These are phyloP conservation scores for Trypanosoma rangeli DNA, from an alignment of 208 protist genomes.

Conservation along the genomic window DNA sequence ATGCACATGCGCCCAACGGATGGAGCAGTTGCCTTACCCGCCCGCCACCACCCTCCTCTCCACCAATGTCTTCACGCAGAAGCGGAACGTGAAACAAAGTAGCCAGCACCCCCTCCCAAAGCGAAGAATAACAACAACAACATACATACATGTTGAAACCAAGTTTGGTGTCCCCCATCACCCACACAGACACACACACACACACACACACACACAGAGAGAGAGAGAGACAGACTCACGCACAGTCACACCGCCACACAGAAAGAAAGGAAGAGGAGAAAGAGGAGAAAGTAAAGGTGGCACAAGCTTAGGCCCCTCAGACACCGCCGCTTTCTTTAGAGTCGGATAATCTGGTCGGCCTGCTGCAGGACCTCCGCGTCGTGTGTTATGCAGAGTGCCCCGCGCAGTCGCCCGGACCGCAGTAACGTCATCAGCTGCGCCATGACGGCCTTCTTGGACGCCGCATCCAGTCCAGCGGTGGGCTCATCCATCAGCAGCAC, in stretches of 20 bases:
- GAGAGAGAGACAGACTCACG: conserved; percentile 12
- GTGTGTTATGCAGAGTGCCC: conserved; percentile 70
- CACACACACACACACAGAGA: not conserved
- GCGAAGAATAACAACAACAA: too few species aligned
- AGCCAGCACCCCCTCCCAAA: not conserved
- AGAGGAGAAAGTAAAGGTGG: not conserved
- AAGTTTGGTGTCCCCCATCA: not conserved
- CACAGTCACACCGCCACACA: conserved; percentile 2
- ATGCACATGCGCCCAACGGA: not conserved
- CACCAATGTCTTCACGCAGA: not conserved
- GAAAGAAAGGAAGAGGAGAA: not conserved
- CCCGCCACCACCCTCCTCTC: too few species aligned
- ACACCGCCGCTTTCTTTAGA: conserved; percentile 5
- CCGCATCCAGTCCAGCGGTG: conserved; percentile 62
- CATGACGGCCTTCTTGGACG: conserved; percentile 48
- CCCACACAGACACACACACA: not conserved
- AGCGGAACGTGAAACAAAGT: not conserved
- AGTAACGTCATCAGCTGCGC: conserved; percentile 49
- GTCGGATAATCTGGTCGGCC: conserved; percentile 55
- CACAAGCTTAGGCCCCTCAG: not conserved
- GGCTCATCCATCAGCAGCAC: conserved; percentile 83
- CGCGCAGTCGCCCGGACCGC: conserved; percentile 31
- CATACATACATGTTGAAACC: too few species aligned
- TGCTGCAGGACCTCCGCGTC: conserved; percentile 50
- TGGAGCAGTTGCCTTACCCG: too few species aligned